Evolutionary conservation across 768 basidiomycete species (phyloP).

Genomic region (Lyophyllum decastes): DNA sequence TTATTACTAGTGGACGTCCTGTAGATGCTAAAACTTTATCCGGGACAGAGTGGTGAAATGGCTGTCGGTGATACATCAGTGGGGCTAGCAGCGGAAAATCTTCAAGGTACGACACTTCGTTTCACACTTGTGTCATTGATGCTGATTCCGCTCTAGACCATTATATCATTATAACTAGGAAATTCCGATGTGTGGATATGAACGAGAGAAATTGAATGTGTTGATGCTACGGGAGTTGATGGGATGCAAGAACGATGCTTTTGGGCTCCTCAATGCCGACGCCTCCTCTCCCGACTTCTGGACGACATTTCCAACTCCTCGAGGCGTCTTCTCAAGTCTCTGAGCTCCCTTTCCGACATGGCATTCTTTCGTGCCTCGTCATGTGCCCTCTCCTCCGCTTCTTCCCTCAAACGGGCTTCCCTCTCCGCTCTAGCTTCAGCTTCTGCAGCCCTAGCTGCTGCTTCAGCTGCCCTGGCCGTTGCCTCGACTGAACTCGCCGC

Average conservation of each 20-base stretch:
- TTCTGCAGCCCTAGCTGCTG: conserved; percentile 9
- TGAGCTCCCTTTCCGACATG: conserved; percentile 12
- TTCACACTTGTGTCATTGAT: not conserved
- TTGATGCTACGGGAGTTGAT: not conserved
- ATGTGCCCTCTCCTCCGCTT: conserved; percentile 15
- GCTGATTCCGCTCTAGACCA: not conserved
- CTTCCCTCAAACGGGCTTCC: conserved; percentile 12
- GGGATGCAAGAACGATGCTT: not conserved
- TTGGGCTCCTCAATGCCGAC: not conserved
- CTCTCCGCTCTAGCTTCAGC: conserved; percentile 14
- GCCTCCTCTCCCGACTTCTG: not conserved
- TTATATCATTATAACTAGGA: not conserved
- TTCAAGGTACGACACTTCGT: no score
- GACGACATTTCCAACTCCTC: conserved; percentile 11
- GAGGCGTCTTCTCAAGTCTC: conserved; percentile 10
- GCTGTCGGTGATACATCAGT: no score
- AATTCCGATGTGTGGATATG: not conserved
- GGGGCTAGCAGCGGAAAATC: no score
- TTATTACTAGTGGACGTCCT: no score
- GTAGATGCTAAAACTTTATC: no score
- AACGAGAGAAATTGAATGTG: not conserved
- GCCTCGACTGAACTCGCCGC: conserved; percentile 9
- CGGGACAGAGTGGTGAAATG: no score
- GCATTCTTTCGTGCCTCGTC: conserved; percentile 13
- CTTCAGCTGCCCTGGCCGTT: conserved; percentile 10